Evolutionary conservation across 306 rosid genomes (phyloP), one percentile per base, ranked within the genome.

Genomic region (Prunus campanulata): DNA sequence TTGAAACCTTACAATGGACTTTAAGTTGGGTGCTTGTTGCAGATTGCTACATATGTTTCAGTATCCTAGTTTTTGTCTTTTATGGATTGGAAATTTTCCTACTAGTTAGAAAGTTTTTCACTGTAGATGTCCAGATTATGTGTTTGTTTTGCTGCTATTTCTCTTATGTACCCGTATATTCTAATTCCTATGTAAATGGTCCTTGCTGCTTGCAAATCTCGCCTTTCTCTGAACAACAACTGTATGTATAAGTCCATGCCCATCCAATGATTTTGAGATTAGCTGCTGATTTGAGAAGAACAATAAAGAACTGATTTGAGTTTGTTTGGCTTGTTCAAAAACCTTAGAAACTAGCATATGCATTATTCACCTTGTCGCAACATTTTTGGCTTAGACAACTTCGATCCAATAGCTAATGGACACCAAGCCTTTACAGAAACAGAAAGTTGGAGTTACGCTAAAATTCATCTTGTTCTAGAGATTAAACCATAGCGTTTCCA

Each of bases 151-250:
- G 85, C 66, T 81, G 79, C 77, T 80, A 61, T 71, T 16, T 70
- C 47, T 78, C 35, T 80, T 65, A 61, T 83, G 87, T 72, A 56
- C 65, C 83, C 59, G 48, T 76, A 83, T 70, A 83, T 74, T 86
- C 82, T 68, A 78, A 79, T 79, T 78, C 73, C 80, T 82, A 84
- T 82, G 84, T 88, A 85, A 85, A 91, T 78, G 76, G 56, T 67
- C 81, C 74, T 81, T 80, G 74, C 80, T 80, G 87, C 79, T 88
- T 46, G 76, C 69, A 78, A 49, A 68, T 19, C 20, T 63, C 66
- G 66, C 20, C 68, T 32, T 48, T 65, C 4, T 54, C 7, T 10
- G 6, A 19, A 42, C 15, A 59, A 24, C 57, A 78, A 71, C 66
- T 52, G 59, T 65, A n/a, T 64, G 24, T 9, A 63, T 14, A 66